These are phyloP conservation scores for Coelastrella sp. DNA, from an alignment of 139 green algal species.

Conservation along the genomic window DNA sequence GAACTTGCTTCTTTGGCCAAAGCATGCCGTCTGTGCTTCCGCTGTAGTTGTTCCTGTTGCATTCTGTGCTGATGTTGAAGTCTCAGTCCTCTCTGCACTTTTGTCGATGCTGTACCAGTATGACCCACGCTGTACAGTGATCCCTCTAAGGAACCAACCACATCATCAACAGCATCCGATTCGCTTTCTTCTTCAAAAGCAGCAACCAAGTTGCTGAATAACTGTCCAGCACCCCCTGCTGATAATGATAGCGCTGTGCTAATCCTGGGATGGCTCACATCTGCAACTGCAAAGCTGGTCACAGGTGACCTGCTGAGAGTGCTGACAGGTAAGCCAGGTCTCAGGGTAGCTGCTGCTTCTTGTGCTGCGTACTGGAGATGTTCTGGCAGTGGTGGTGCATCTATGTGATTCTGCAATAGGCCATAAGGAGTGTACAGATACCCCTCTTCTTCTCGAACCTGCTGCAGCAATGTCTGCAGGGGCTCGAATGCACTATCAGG, in stretches of 20 bases:
- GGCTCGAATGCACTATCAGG: not conserved
- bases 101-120: not conserved
- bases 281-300: too few species aligned
- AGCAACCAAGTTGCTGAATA: not conserved
- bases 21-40: not conserved
- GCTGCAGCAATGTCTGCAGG: not conserved
- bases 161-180: not conserved
- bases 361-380: not conserved
- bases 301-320: not conserved
- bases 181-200: too few species aligned
- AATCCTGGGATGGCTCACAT: too few species aligned
- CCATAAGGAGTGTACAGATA: not conserved
- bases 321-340: not conserved
- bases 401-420: not conserved
- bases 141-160: not conserved
- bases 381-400: not conserved
- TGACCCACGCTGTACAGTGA: not conserved
- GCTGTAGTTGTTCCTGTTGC: not conserved
- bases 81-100: not conserved
- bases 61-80: not conserved
- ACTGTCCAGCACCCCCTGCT: not conserved
- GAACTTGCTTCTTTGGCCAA: not conserved
- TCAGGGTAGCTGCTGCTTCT: constrained; percentile 27
- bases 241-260: too few species aligned
- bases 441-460: not conserved